Percentiles rank a stretch among this genome's conserved stretches.
Evolutionary conservation across 192 early-diverging fungal genomes (phyloP).

Genomic region (Backusella westeae): DNA sequence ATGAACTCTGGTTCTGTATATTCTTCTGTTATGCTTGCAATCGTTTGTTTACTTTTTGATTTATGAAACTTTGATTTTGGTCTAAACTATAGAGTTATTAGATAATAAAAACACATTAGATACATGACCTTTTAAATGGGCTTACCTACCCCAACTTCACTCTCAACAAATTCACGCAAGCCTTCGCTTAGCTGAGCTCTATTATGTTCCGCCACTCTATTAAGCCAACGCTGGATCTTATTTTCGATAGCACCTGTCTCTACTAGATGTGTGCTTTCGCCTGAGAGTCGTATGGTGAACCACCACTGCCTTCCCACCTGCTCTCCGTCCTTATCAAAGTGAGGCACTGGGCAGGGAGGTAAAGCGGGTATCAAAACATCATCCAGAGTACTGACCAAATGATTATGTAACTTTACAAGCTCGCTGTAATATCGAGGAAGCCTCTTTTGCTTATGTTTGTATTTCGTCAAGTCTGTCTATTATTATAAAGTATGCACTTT

Average conservation of each 20-base stretch:
- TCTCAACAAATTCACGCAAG: constrained; percentile 36
- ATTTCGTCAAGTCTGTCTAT: constrained; percentile 29
- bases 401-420: constrained; percentile 18
- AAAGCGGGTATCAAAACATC: constrained; percentile 23
- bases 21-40: background rate
- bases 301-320: constrained; percentile 23
- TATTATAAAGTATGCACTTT: background rate
- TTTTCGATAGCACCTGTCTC: constrained; percentile 14
- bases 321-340: constrained; percentile 22
- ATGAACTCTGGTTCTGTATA: constrained; percentile 21
- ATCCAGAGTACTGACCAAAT: constrained; percentile 18
- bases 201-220: constrained; percentile 20
- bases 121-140: background rate
- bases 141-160: constrained; percentile 29
- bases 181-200: constrained; percentile 22
- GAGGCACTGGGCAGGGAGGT: constrained; percentile 21
- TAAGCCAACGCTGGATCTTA: constrained; percentile 27
- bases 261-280: background rate
- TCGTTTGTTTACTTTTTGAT: constrained; percentile 10
- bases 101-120: background rate
- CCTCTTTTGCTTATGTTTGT: constrained; percentile 30
- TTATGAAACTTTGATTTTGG: constrained; percentile 5
- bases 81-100: constrained; percentile 22
- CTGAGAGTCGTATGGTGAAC: constrained; percentile 6
- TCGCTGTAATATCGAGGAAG: constrained; percentile 34